Percentiles rank a stretch among this genome's conserved stretches.
phyloP scores from a whole-genome alignment of 1,139 yeast species.

The Sugiyamaella sp. region DNA sequence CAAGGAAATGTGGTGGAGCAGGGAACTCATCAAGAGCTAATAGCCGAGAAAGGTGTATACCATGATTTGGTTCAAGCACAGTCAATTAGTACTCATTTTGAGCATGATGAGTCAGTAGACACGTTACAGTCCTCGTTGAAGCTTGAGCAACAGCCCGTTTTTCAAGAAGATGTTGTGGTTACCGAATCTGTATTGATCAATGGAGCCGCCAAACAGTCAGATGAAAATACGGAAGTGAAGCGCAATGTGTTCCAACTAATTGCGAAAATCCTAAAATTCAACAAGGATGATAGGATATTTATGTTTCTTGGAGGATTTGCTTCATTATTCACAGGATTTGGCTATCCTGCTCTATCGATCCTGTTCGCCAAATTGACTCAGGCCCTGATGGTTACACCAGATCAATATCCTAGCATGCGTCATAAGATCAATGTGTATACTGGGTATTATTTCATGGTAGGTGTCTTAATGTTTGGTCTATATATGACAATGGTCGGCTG shows the following conservation, averaged over 20 bases:
- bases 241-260: slow-evolving; percentile 27
- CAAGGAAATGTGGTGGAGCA: slow-evolving; percentile 47
- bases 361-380: slow-evolving; percentile 45
- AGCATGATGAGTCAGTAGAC: neutral
- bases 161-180: slow-evolving; percentile 20
- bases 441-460: slow-evolving; percentile 48
- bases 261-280: slow-evolving; percentile 33
- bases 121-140: neutral
- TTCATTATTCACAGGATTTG: slow-evolving; percentile 44
- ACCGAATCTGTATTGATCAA: slow-evolving; percentile 23
- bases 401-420: slow-evolving; percentile 42
- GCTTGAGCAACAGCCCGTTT: neutral
- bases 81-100: slow-evolving; percentile 22
- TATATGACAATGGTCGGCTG: slow-evolving; percentile 39
- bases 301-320: slow-evolving; percentile 41
- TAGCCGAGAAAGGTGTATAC: slow-evolving; percentile 43
- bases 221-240: slow-evolving; percentile 9
- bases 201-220: slow-evolving; percentile 18
- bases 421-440: slow-evolving; percentile 42
- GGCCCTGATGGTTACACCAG: slow-evolving; percentile 43
- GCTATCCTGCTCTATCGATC: slow-evolving; percentile 47
- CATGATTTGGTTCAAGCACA: slow-evolving; percentile 45
- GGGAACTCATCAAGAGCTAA: slow-evolving; percentile 47
- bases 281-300: slow-evolving; percentile 35
- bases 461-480: slow-evolving; percentile 41